These are phyloP conservation scores for Aspergillus viridinutans DNA, from an alignment of 2,329 filamentous ascomycete species.

Conservation along the genomic window DNA sequence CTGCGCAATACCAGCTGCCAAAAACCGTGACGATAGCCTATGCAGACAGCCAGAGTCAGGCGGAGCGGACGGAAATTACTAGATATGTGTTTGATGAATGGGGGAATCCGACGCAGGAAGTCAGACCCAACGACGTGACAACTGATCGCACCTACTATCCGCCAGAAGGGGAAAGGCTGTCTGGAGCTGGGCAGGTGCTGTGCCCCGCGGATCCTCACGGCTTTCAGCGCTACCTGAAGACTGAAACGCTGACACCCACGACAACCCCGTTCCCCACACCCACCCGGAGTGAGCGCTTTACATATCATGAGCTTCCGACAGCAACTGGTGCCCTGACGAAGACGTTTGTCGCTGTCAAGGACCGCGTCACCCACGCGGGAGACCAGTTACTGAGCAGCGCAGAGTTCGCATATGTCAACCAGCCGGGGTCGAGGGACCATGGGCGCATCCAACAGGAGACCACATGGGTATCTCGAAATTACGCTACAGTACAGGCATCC, in stretches of 20 bases:
- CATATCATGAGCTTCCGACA: not conserved
- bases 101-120: slow-evolving; percentile 1
- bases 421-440: slow-evolving; percentile 1
- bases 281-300: not conserved
- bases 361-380: not conserved
- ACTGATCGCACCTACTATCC: slow-evolving; percentile 1
- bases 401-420: slow-evolving; percentile 2
- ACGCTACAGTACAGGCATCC: not conserved
- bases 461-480: not conserved
- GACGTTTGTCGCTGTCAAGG: not conserved
- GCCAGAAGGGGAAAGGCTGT: not conserved
- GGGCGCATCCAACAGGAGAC: slow-evolving; percentile 1
- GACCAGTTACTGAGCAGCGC: not conserved
- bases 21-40: not conserved
- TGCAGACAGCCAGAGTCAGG: not conserved
- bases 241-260: not conserved
- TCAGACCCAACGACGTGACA: not conserved
- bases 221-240: slow-evolving; percentile 4
- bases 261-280: not conserved
- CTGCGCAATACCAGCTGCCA: slow-evolving; percentile 3
- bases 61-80: not conserved
- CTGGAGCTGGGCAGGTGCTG: no score
- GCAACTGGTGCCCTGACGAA: not conserved
- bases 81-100: slow-evolving; percentile 3
- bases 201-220: not conserved